These are phyloP conservation scores for Sabuloglossum arenarium DNA, from an alignment of 495 filamentous ascomycete genomes.

Conservation along the genomic window DNA sequence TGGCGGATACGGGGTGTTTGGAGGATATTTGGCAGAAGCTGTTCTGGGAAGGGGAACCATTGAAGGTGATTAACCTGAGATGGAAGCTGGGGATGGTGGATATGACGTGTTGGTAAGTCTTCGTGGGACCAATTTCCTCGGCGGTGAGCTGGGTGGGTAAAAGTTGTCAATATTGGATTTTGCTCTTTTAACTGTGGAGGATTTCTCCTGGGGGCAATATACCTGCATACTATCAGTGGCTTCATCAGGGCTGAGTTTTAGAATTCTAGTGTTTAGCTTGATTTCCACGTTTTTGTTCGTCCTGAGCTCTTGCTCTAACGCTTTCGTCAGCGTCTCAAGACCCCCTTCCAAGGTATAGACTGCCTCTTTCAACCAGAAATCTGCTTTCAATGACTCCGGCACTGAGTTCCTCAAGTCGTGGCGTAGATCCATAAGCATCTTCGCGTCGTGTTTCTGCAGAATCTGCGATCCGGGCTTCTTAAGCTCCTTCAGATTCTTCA, in stretches of 20 bases:
- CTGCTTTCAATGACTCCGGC: background rate
- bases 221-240: background rate
- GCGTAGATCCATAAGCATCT: background rate
- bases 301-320: slow-evolving; percentile 24
- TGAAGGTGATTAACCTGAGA: slow-evolving; percentile 14
- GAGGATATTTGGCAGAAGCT: too few relatives aligned
- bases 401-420: background rate
- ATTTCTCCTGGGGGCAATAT: too few relatives aligned
- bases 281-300: slow-evolving; percentile 31
- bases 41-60: slow-evolving; percentile 23
- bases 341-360: slow-evolving; percentile 20
- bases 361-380: background rate
- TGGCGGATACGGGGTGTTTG: slow-evolving; percentile 54
- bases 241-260: background rate
- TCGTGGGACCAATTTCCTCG: slow-evolving; percentile 9
- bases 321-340: slow-evolving; percentile 28
- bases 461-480: background rate
- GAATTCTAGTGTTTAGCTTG: slow-evolving; percentile 22
- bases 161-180: background rate
- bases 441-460: background rate
- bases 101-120: slow-evolving; percentile 39
- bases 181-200: background rate
- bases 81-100: slow-evolving; percentile 40
- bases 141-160: background rate
- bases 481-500: too few relatives aligned